These are phyloP conservation scores for Cryphonectria parasitica DNA, from an alignment of 2,329 filamentous ascomycete species.

Conservation along the genomic window DNA sequence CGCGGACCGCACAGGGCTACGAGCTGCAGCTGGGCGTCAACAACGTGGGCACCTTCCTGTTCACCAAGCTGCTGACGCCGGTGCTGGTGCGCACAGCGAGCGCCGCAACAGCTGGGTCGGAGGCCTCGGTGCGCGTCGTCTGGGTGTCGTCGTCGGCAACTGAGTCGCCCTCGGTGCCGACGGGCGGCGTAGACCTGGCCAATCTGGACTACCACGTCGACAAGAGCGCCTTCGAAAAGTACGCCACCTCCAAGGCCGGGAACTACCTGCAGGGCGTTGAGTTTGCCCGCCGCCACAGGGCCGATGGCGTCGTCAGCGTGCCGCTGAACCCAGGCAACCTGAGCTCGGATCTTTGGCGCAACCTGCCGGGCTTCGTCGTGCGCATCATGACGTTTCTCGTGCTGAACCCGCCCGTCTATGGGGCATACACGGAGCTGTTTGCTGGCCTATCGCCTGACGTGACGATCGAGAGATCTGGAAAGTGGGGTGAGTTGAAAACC, in stretches of 20 bases:
- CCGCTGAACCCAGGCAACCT: conserved; percentile 37
- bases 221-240: conserved; percentile 24
- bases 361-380: neutral
- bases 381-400: conserved; percentile 18
- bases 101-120: neutral
- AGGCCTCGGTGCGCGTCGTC: conserved; percentile 24
- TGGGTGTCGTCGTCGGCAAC: conserved; percentile 25
- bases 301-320: conserved; percentile 34
- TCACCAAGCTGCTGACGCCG: conserved; percentile 29
- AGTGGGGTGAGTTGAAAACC: conserved; percentile 31
- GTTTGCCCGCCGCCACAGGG: conserved; percentile 33
- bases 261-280: conserved; percentile 33
- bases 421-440: conserved; percentile 46
- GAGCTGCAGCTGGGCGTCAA: conserved; percentile 30
- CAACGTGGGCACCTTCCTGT: conserved; percentile 25
- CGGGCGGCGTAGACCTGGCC: conserved; percentile 17
- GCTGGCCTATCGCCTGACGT: conserved; percentile 43
- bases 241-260: conserved; percentile 36
- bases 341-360: conserved; percentile 33
- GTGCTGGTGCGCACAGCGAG: conserved; percentile 20
- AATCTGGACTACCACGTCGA: conserved; percentile 25
- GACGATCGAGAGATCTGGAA: conserved; percentile 35
- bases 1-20: conserved; percentile 33
- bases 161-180: conserved; percentile 14
- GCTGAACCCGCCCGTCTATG: conserved; percentile 33